These are phyloP conservation scores for Ogataea dorogensis DNA, from an alignment of 805 yeast species.

Conservation along the genomic window DNA sequence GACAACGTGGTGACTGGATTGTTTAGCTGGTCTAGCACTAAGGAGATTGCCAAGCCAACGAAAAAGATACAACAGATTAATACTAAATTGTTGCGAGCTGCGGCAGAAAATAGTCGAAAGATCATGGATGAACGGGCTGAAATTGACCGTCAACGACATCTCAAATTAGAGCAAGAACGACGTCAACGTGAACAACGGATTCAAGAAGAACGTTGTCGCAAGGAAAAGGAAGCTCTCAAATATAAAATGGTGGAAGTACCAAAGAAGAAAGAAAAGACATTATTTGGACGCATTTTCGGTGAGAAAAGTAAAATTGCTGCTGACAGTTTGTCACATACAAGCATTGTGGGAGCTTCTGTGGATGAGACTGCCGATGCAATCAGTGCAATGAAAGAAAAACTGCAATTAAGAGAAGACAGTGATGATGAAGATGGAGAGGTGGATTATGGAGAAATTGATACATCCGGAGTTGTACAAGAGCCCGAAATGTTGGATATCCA, in stretches of 20 bases:
- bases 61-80: constrained; percentile 19
- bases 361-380: constrained; percentile 13
- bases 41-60: constrained; percentile 3
- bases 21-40: constrained; percentile 23
- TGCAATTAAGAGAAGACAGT: constrained; percentile 10
- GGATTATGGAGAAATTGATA: constrained; percentile 18
- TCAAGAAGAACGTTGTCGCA: constrained; percentile 17
- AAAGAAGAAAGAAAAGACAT: constrained; percentile 17
- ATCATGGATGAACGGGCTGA: constrained; percentile 25
- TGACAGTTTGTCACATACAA: constrained; percentile 27
- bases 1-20: constrained; percentile 11
- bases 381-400: constrained; percentile 8
- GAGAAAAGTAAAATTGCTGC: constrained; percentile 31
- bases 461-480: background rate
- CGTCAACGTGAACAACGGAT: constrained; percentile 26
- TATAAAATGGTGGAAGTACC: constrained; percentile 14
- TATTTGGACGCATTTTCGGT: constrained; percentile 28
- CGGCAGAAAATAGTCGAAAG: constrained; percentile 19
- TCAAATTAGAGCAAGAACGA: constrained; percentile 19
- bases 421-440: constrained; percentile 13
- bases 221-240: constrained; percentile 23
- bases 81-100: constrained; percentile 22
- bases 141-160: constrained; percentile 13
- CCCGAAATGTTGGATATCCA: constrained; percentile 3
- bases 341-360: constrained; percentile 1